A percentile compares a stretch with the other conserved stretches of the same genome.
phyloP scores from a whole-genome alignment of 2,329 filamentous ascomycete species.

The Cercospora sojina region DNA sequence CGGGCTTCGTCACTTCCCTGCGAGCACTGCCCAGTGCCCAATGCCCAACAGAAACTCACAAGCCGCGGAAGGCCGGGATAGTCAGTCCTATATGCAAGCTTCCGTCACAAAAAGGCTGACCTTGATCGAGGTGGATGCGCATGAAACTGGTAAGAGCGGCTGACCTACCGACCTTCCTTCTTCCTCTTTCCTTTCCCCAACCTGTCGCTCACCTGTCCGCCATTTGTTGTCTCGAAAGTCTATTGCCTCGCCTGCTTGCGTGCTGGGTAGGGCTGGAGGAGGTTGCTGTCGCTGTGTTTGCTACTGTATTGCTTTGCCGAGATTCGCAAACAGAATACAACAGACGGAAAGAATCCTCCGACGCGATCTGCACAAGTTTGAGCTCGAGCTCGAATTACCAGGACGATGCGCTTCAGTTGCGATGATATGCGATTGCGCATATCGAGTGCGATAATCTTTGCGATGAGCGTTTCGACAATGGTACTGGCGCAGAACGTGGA shows the following conservation, averaged over 20 bases:
- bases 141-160: constrained; percentile 12
- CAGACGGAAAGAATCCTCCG: neutral
- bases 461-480: constrained; percentile 15
- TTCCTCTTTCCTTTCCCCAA: neutral
- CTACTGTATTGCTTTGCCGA: neutral
- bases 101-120: constrained; percentile 19
- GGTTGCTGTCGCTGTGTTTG: neutral
- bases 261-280: constrained; percentile 3
- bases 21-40: neutral
- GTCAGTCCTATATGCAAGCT: constrained; percentile 15
- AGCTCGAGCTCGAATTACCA: constrained; percentile 9
- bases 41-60: constrained; percentile 1
- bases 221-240: constrained; percentile 3
- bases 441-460: constrained; percentile 16
- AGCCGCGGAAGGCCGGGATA: constrained; percentile 14
- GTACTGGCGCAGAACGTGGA: constrained; percentile 22
- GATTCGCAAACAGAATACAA: neutral
- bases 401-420: constrained; percentile 12
- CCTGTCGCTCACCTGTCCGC: neutral
- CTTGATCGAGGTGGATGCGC: constrained; percentile 15
- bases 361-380: neutral
- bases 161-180: constrained; percentile 9
- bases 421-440: constrained; percentile 12
- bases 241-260: constrained; percentile 5
- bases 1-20: neutral